A percentile compares a stretch with the other conserved stretches of the same genome.
These are phyloP conservation scores for Anethum foeniculum DNA, from an alignment of 140 eudicot genomes.

Conservation along the genomic window DNA sequence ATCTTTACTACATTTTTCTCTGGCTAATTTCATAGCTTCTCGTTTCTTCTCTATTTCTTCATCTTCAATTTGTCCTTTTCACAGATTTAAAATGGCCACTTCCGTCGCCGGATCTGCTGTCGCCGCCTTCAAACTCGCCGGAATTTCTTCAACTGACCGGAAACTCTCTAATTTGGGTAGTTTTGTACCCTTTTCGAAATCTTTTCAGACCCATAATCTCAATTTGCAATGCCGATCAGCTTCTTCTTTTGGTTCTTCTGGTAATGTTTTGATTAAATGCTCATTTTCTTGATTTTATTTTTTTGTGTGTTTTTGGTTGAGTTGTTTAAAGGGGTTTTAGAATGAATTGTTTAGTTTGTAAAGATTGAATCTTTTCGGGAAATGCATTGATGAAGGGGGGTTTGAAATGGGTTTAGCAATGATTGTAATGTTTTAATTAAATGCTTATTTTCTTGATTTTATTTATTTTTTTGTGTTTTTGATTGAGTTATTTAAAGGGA, in stretches of 20 bases:
- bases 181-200: slow-evolving; percentile 21
- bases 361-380: neutral
- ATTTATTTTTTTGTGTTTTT: neutral
- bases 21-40: slow-evolving; percentile 28
- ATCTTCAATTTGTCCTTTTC: slow-evolving; percentile 5
- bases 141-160: slow-evolving; percentile 25
- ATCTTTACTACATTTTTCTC: neutral
- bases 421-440: slow-evolving; percentile 18
- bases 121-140: slow-evolving; percentile 41
- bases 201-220: slow-evolving; percentile 24
- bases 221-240: slow-evolving; percentile 41
- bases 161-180: slow-evolving; percentile 17
- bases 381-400: neutral
- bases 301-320: neutral
- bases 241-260: slow-evolving; percentile 45
- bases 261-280: slow-evolving; percentile 16
- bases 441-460: neutral
- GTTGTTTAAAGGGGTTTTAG: neutral
- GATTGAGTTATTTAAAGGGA: neutral
- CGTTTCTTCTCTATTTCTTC: slow-evolving; percentile 20
- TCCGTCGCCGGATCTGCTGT: slow-evolving; percentile 66
- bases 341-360: neutral
- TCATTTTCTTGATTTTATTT: neutral
- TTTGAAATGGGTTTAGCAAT: neutral
- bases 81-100: slow-evolving; percentile 36